These are phyloP conservation scores for Podospora fimiseda DNA, from an alignment of 495 filamentous ascomycete species.

Conservation along the genomic window DNA sequence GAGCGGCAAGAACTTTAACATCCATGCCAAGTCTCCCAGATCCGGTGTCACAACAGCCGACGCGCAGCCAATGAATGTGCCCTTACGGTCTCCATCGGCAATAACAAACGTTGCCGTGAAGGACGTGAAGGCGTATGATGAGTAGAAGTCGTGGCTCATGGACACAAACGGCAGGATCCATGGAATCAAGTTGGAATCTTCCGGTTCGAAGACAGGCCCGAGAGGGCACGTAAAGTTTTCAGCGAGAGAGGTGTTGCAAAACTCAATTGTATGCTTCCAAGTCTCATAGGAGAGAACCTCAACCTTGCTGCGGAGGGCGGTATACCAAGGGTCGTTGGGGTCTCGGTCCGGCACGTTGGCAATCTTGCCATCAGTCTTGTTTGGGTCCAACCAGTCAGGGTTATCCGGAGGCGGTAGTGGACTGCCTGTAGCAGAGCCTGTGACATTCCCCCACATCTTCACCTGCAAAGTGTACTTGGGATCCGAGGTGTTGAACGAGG, in stretches of 20 bases:
- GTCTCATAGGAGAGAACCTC: constrained; percentile 70
- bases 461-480: constrained; percentile 63
- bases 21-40: constrained; percentile 53
- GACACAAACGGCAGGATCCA: constrained; percentile 47
- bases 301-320: constrained; percentile 63
- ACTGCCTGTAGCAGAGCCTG: constrained; percentile 46
- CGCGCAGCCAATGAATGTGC: constrained; percentile 68
- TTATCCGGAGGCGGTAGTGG: constrained; percentile 48
- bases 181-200: constrained; percentile 27
- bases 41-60: constrained; percentile 75
- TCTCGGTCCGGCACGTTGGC: constrained; percentile 47
- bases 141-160: constrained; percentile 69
- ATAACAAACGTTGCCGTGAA: constrained; percentile 64
- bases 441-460: constrained; percentile 87
- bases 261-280: constrained; percentile 46
- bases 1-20: constrained; percentile 73
- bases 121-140: constrained; percentile 77
- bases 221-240: constrained; percentile 65
- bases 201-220: constrained; percentile 56
- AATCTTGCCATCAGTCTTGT: constrained; percentile 70
- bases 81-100: constrained; percentile 60
- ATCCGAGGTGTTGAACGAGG: constrained; percentile 57
- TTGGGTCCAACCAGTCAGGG: constrained; percentile 50
- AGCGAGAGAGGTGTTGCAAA: constrained; percentile 55
- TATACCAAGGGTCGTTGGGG: constrained; percentile 48